A percentile compares a stretch with the other conserved stretches of the same genome.
Conservation (phyloP, 768 basidiomycete species). For the Vararia minispora region DNA sequence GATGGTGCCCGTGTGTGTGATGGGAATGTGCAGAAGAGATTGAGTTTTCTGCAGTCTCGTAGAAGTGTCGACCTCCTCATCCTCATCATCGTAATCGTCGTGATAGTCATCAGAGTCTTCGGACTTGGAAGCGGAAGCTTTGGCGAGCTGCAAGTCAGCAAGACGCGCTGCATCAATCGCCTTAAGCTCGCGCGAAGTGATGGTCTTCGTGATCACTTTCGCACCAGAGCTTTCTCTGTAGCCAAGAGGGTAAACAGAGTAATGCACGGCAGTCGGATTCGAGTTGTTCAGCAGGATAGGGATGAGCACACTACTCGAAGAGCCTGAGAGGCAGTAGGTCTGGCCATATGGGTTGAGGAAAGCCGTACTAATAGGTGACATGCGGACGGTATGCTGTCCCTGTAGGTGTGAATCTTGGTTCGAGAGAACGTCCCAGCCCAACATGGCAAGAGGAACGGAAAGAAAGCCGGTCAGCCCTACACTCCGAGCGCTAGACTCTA, state of each 20-base stretch:
- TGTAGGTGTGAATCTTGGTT: constrained; percentile 47
- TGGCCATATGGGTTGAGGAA: constrained; percentile 69
- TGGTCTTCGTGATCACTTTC: constrained; percentile 16
- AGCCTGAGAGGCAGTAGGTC: constrained; percentile 61
- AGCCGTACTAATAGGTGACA: constrained; percentile 91
- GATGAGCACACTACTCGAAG: constrained; percentile 47
- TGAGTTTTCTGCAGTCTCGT: constrained; percentile 63
- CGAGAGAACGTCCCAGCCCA: constrained; percentile 41
- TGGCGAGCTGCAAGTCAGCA: constrained; percentile 35
- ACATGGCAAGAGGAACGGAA: no score
- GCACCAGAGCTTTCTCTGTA: constrained; percentile 27
- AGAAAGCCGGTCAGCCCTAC: constrained; percentile 40
- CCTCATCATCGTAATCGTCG: constrained; percentile 65
- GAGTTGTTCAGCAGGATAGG: constrained; percentile 91
- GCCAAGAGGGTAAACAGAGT: constrained; percentile 61
- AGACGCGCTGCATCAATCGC: constrained; percentile 50
- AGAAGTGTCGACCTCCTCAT: constrained; percentile 30
- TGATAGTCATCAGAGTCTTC: constrained; percentile 34
- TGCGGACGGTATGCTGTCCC: constrained; percentile 85
- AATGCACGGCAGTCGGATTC: constrained; percentile 54
- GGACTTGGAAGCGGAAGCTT: constrained; percentile 18
- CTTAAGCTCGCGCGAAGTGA: constrained; percentile 51
- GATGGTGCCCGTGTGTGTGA: constrained; percentile 64
- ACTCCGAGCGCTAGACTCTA: constrained; percentile 16
- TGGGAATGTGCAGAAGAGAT: constrained; percentile 56